These are phyloP conservation scores for Dissophora ornata DNA, from an alignment of 192 early-diverging fungal genomes.

Conservation along the genomic window DNA sequence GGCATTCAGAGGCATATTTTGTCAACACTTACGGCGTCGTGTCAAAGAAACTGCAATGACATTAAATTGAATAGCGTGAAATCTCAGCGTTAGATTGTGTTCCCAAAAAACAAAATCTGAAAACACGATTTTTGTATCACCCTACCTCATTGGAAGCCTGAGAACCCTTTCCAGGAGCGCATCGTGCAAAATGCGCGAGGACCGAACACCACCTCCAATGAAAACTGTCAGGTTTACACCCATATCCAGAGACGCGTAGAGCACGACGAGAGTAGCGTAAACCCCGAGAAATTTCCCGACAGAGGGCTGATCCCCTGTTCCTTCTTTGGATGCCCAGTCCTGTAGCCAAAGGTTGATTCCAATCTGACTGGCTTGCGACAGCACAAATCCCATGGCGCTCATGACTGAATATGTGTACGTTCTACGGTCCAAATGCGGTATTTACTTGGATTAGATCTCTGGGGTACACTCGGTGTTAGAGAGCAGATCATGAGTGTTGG, in stretches of 20 bases:
- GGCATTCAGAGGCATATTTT: too few species aligned
- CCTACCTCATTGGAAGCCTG: slow-evolving; percentile 63
- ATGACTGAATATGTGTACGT: slow-evolving; percentile 19
- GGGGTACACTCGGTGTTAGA: too few species aligned
- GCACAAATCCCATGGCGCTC: slow-evolving; percentile 6
- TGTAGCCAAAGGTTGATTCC: slow-evolving; percentile 40
- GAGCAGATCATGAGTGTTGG: too few species aligned
- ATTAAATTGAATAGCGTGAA: too few species aligned
- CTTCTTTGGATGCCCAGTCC: slow-evolving; percentile 14
- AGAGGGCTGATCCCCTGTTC: neutral
- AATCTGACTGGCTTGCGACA: slow-evolving; percentile 40
- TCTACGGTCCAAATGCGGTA: too few species aligned
- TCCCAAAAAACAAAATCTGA: too few species aligned
- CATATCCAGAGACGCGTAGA: slow-evolving; percentile 25
- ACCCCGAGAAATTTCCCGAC: slow-evolving; percentile 25
- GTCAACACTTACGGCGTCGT: slow-evolving; percentile 61
- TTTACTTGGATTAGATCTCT: too few species aligned
- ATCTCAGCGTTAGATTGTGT: too few species aligned
- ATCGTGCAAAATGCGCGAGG: slow-evolving; percentile 64
- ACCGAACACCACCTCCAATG: slow-evolving; percentile 14
- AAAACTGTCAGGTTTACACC: slow-evolving; percentile 32
- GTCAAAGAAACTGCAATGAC: slow-evolving; percentile 66
- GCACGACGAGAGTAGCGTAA: slow-evolving; percentile 20
- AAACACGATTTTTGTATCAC: too few species aligned
- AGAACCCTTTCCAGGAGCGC: slow-evolving; percentile 72